Conservation (phyloP, 495 filamentous ascomycete species). For the Penicillium mononematosum region DNA sequence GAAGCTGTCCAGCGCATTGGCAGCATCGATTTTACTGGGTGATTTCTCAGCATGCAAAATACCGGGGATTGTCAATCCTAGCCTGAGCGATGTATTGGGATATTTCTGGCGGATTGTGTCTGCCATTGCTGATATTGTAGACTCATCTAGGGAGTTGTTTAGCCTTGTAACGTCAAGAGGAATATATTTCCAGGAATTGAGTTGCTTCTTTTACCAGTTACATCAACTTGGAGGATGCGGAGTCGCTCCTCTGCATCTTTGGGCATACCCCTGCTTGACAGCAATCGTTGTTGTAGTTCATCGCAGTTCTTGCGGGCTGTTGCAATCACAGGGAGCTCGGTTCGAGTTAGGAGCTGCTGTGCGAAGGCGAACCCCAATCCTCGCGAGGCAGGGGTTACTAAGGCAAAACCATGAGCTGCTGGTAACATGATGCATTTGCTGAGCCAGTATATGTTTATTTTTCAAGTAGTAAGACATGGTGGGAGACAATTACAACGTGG, state of each 20-base stretch:
- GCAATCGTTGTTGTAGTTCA: slow-evolving; percentile 50
- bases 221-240: slow-evolving; percentile 56
- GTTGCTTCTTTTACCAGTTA: slow-evolving; percentile 49
- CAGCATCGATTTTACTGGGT: slow-evolving; percentile 58
- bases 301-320: slow-evolving; percentile 62
- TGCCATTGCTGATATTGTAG: slow-evolving; percentile 41
- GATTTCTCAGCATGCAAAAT: slow-evolving; percentile 74
- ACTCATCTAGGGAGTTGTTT: slow-evolving; percentile 33
- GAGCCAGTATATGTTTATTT: not conserved
- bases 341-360: slow-evolving; percentile 62
- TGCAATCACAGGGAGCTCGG: slow-evolving; percentile 66
- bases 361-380: slow-evolving; percentile 74
- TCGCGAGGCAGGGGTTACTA: slow-evolving; percentile 63
- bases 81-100: slow-evolving; percentile 60
- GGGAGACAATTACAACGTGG: not conserved
- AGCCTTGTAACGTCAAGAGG: not conserved
- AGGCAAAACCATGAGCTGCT: slow-evolving; percentile 23
- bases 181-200: not conserved
- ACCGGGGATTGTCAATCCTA: slow-evolving; percentile 69
- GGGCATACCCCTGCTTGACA: slow-evolving; percentile 42
- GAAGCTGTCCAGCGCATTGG: slow-evolving; percentile 58
- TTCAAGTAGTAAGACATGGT: not conserved
- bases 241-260: slow-evolving; percentile 47
- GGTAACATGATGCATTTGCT: slow-evolving; percentile 7
- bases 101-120: slow-evolving; percentile 41